A percentile compares a stretch with the other conserved stretches of the same genome.
Evolutionary conservation across 805 yeast genomes (phyloP).

Genomic region (Grigorovia yakushimaensis): DNA sequence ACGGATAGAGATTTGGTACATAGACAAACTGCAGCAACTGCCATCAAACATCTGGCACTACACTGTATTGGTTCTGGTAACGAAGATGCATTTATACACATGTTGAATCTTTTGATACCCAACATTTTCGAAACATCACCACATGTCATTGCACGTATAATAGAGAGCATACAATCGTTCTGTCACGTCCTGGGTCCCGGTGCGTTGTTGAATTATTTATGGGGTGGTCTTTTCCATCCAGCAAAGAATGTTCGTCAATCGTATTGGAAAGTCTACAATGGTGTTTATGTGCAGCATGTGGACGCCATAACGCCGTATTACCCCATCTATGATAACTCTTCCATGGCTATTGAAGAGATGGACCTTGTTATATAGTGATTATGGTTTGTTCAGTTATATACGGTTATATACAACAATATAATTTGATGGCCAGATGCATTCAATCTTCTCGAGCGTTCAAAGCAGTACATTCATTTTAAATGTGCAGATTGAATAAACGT

Average conservation of each 20-base stretch:
- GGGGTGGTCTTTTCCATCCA: conserved; percentile 91
- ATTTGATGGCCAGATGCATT: no score
- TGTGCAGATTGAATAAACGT: no score
- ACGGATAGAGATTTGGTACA: conserved; percentile 87
- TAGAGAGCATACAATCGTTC: conserved; percentile 71
- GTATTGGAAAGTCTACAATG: conserved; percentile 79
- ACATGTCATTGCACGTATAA: conserved; percentile 75
- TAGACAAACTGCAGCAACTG: conserved; percentile 90
- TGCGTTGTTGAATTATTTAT: conserved; percentile 56
- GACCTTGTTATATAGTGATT: conserved; percentile 31
- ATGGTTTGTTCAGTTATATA: background rate
- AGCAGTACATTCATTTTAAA: no score
- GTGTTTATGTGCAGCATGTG: conserved; percentile 59
- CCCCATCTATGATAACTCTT: conserved; percentile 43
- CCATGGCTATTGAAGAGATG: conserved; percentile 37
- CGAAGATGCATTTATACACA: conserved; percentile 78
- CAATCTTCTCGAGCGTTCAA: no score
- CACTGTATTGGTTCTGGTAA: conserved; percentile 65
- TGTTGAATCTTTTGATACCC: conserved; percentile 73
- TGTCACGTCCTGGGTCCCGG: conserved; percentile 72
- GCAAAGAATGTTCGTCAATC: conserved; percentile 77
- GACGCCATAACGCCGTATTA: conserved; percentile 78
- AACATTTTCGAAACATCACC: conserved; percentile 92
- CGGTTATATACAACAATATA: no score
- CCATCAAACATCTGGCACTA: conserved; percentile 70